Conservation (phyloP, 441 rosid genomes). For the Jatropha multifida region DNA sequence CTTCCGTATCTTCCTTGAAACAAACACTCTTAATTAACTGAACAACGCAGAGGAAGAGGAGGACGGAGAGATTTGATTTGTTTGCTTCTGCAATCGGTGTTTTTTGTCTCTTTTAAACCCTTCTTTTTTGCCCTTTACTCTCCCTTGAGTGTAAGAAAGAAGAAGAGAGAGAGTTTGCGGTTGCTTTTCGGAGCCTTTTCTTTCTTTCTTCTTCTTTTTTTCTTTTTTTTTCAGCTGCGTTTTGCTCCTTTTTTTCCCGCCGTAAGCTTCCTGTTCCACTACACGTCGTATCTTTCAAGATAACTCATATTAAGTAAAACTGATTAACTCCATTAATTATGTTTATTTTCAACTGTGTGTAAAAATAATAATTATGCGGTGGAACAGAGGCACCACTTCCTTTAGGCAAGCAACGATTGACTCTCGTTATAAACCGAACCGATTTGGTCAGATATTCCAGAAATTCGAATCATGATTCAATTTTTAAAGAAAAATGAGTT, state of each 20-base stretch:
- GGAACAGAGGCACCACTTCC: no score
- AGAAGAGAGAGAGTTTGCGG: conserved; percentile 6
- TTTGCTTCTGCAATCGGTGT: neutral
- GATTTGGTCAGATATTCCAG: no score
- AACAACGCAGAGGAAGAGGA: neutral
- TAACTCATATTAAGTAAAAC: neutral
- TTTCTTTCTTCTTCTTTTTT: conserved; percentile 24
- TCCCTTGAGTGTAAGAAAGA: conserved; percentile 16
- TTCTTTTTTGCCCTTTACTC: neutral
- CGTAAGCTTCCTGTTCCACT: conserved; percentile 39
- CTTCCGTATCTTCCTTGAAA: neutral
- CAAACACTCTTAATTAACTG: neutral
- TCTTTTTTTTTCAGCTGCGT: no score
- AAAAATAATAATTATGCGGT: no score
- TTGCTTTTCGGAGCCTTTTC: conserved; percentile 8
- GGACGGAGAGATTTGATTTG: neutral
- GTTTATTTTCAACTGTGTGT: no score
- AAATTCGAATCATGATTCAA: no score
- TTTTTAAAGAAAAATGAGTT: no score
- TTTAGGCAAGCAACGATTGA: no score
- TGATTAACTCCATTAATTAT: neutral
- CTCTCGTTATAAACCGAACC: no score
- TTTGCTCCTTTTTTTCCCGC: conserved; percentile 35
- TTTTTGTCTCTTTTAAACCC: neutral
- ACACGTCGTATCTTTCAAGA: conserved; percentile 16